Evolutionary conservation across 116 monocot genomes (phyloP).

Genomic region (Cymodocea nodosa): DNA sequence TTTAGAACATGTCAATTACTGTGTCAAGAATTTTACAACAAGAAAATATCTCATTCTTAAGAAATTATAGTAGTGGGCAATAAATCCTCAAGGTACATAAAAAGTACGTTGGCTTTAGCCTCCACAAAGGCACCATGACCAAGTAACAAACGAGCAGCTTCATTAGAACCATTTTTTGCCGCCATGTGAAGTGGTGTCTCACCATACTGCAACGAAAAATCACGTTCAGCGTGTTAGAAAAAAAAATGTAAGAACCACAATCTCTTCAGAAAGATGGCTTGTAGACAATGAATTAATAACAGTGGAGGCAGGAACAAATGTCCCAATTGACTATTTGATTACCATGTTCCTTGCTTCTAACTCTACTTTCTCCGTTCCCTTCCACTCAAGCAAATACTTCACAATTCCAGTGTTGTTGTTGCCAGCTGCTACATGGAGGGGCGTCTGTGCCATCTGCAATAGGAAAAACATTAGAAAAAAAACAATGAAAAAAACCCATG

Average conservation of each 20-base stretch:
- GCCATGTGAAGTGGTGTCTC: slow-evolving; percentile 98
- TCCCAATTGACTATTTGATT: slow-evolving; percentile 7
- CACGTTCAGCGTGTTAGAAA: no score
- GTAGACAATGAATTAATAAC: background rate
- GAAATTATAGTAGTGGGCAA: background rate
- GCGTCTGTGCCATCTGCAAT: slow-evolving; percentile 78
- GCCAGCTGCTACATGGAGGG: slow-evolving; percentile 80
- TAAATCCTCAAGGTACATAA: background rate
- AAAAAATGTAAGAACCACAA: no score
- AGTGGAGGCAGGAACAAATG: background rate
- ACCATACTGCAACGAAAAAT: slow-evolving; percentile 51
- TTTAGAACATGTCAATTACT: background rate
- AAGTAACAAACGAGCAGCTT: slow-evolving; percentile 51
- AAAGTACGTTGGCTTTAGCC: slow-evolving; percentile 66
- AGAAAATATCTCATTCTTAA: background rate
- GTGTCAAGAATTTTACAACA: background rate
- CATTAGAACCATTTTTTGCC: slow-evolving; percentile 68
- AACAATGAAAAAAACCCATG: background rate
- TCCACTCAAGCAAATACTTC: slow-evolving; percentile 57
- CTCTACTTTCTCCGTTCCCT: slow-evolving; percentile 46
- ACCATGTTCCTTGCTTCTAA: slow-evolving; percentile 91
- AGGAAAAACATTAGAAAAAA: background rate
- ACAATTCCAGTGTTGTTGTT: slow-evolving; percentile 45
- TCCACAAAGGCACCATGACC: slow-evolving; percentile 48
- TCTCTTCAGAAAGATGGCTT: no score